These are phyloP conservation scores for Stagonosporopsis chrysanthemi DNA, from an alignment of 2,329 filamentous ascomycete species.

Conservation along the genomic window DNA sequence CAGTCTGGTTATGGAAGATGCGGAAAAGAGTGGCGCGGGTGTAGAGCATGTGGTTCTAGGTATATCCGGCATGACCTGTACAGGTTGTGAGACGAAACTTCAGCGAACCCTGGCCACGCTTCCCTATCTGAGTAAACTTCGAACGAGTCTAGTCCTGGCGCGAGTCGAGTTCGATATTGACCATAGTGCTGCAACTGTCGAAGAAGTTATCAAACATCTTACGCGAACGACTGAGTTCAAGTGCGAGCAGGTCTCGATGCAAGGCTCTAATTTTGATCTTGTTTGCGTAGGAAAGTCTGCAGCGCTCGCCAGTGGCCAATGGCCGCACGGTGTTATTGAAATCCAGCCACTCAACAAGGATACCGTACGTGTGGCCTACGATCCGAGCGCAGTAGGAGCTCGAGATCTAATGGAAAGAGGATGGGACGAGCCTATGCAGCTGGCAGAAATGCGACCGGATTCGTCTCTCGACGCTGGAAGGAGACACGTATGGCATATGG, in stretches of 20 bases:
- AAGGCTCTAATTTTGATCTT: slow-evolving; percentile 37
- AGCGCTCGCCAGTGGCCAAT: slow-evolving; percentile 23
- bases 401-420: slow-evolving; percentile 53
- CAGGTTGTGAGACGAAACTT: slow-evolving; percentile 74
- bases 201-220: slow-evolving; percentile 59
- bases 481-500: slow-evolving; percentile 62
- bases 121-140: slow-evolving; percentile 61
- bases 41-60: slow-evolving; percentile 66
- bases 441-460: slow-evolving; percentile 59
- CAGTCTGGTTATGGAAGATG: slow-evolving; percentile 7
- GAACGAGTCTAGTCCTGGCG: slow-evolving; percentile 70
- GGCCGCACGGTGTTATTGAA: slow-evolving; percentile 35
- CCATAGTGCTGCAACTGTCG: slow-evolving; percentile 28
- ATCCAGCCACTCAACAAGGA: slow-evolving; percentile 27
- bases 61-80: slow-evolving; percentile 76
- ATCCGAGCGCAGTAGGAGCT: slow-evolving; percentile 59
- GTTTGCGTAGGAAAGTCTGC: slow-evolving; percentile 20
- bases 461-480: slow-evolving; percentile 58
- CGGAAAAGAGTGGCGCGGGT: slow-evolving; percentile 34
- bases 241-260: slow-evolving; percentile 53
- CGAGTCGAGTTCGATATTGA: slow-evolving; percentile 71
- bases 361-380: slow-evolving; percentile 54
- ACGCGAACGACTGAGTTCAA: slow-evolving; percentile 69
- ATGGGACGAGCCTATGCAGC: slow-evolving; percentile 39
- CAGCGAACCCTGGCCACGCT: slow-evolving; percentile 59